Percentiles rank a stretch among this genome's conserved stretches.
phyloP scores from a whole-genome alignment of 495 filamentous ascomycete genomes.

The Podospora comata region DNA sequence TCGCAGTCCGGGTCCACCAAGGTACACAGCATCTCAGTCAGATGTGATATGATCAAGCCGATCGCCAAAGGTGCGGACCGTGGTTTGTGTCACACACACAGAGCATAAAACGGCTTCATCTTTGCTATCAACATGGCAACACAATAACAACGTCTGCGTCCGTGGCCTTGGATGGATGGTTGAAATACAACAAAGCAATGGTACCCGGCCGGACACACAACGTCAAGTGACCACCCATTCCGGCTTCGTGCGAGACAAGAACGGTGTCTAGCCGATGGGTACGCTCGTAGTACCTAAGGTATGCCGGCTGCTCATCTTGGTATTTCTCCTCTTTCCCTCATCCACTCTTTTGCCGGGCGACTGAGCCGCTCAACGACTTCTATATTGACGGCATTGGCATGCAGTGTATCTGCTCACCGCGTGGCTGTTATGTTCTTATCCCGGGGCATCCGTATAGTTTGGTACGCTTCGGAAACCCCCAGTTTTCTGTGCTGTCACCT shows the following conservation, averaged over 20 bases:
- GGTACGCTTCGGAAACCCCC: background rate
- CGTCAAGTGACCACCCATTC: background rate
- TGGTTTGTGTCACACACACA: background rate
- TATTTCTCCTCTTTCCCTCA: background rate
- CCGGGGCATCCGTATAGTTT: background rate
- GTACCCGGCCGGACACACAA: background rate
- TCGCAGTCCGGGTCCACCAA: background rate
- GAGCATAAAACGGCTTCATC: background rate
- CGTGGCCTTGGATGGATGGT: background rate
- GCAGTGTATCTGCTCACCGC: background rate
- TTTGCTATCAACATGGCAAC: background rate
- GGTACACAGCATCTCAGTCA: background rate
- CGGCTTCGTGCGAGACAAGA: background rate
- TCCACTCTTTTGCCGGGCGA: background rate
- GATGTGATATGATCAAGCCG: background rate
- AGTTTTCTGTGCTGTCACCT: background rate
- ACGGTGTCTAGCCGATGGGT: background rate
- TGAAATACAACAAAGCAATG: slow-evolving; percentile 6
- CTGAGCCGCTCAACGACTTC: background rate
- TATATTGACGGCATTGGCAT: background rate
- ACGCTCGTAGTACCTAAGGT: background rate
- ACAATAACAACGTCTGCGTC: background rate
- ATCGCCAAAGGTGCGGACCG: background rate
- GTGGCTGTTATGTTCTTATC: background rate
- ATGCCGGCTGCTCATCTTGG: background rate